A percentile compares a stretch with the other conserved stretches of the same genome.
Conservation (phyloP, 495 filamentous ascomycete genomes). For the Podospora australis region DNA sequence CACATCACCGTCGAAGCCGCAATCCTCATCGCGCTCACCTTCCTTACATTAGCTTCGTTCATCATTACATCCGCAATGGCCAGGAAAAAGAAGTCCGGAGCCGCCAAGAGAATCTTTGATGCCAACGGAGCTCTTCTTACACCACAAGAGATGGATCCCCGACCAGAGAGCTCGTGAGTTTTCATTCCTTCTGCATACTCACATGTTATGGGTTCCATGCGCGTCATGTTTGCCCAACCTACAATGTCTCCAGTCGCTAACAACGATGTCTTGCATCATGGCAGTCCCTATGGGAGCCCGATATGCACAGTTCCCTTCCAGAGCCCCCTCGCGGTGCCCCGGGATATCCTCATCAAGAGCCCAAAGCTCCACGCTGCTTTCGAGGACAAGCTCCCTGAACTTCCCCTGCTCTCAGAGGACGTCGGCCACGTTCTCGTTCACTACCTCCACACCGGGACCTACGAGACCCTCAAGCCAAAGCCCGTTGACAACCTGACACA, state of each 20-base stretch:
- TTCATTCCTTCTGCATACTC: too few species aligned
- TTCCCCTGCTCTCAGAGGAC: slow-evolving; percentile 22
- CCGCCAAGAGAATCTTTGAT: slow-evolving; percentile 10
- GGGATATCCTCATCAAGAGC: slow-evolving; percentile 25
- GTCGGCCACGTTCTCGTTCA: slow-evolving; percentile 31
- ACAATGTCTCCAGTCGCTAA: slow-evolving; percentile 9
- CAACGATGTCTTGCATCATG: not conserved
- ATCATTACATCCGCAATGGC: slow-evolving; percentile 18
- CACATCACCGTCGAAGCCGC: slow-evolving; percentile 25
- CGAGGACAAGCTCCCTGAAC: slow-evolving; percentile 24
- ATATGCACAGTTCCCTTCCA: slow-evolving; percentile 27
- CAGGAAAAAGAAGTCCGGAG: slow-evolving; percentile 22
- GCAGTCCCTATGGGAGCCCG: slow-evolving; percentile 27
- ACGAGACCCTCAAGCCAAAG: slow-evolving; percentile 26
- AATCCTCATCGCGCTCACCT: slow-evolving; percentile 20
- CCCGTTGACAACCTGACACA: slow-evolving; percentile 15
- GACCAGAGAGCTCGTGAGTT: slow-evolving; percentile 31
- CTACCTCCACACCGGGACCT: slow-evolving; percentile 30
- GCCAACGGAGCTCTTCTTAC: slow-evolving; percentile 5
- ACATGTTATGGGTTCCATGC: slow-evolving; percentile 6
- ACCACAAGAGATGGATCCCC: slow-evolving; percentile 17
- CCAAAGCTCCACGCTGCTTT: slow-evolving; percentile 28
- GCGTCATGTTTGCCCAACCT: too few species aligned
- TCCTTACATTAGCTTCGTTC: slow-evolving; percentile 15
- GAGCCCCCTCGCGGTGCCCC: slow-evolving; percentile 25